These are phyloP conservation scores for Nigrospora osmanthi DNA, from an alignment of 2,329 filamentous ascomycete species.

Conservation along the genomic window DNA sequence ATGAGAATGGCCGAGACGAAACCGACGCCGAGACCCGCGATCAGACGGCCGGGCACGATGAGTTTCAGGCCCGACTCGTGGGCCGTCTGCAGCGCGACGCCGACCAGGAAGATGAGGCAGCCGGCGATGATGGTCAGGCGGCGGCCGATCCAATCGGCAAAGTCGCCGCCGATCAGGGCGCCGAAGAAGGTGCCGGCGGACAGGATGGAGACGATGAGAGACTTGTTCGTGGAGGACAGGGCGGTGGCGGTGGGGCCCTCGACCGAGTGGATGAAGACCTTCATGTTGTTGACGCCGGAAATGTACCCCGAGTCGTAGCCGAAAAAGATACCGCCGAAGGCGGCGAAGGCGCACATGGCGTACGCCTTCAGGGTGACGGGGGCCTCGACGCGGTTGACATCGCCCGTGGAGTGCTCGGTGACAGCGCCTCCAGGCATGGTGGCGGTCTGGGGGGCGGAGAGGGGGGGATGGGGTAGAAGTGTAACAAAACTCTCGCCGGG, in stretches of 20 bases:
- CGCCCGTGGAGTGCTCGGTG: constrained; percentile 29
- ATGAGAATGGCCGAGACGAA: constrained; percentile 76
- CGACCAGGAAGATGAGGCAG: constrained; percentile 63
- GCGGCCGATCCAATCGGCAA: constrained; percentile 68
- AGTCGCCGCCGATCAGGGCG: constrained; percentile 67
- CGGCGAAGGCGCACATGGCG: constrained; percentile 61
- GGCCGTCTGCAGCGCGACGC: constrained; percentile 60
- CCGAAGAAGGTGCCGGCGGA: constrained; percentile 74
- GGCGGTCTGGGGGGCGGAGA: background rate
- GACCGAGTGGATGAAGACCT: constrained; percentile 22
- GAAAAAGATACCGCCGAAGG: constrained; percentile 69
- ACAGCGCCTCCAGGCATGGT: constrained; percentile 21
- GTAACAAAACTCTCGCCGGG: background rate
- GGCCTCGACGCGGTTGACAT: constrained; percentile 56
- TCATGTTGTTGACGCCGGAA: constrained; percentile 28
- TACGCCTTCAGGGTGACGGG: constrained; percentile 64
- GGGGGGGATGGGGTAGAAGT: no score
- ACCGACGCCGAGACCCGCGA: constrained; percentile 72
- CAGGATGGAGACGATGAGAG: constrained; percentile 66
- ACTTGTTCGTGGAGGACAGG: constrained; percentile 35
- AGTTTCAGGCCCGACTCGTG: constrained; percentile 43
- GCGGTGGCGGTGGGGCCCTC: constrained; percentile 21
- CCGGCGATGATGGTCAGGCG: constrained; percentile 65
- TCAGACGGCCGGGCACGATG: constrained; percentile 65
- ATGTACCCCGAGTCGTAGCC: constrained; percentile 65